These are phyloP conservation scores for Oenanthe javanica DNA, from an alignment of 140 eudicot species.

Conservation along the genomic window DNA sequence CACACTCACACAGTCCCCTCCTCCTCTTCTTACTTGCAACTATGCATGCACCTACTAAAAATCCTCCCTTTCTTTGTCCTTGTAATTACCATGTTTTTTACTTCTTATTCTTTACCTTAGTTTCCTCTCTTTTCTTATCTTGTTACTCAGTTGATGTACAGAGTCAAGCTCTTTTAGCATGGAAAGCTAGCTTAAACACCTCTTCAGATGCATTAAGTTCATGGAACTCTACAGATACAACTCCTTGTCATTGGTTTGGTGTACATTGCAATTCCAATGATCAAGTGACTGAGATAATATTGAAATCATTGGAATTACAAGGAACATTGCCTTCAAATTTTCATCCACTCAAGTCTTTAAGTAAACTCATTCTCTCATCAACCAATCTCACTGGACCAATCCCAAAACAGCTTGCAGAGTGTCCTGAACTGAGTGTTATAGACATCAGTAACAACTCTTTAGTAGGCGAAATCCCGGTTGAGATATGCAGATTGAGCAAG, in stretches of 20 bases:
- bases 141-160: slow-evolving; percentile 11
- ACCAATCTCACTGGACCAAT: slow-evolving; percentile 69
- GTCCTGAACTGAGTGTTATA: slow-evolving; percentile 36
- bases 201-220: no score
- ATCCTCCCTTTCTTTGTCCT: slow-evolving; percentile 25
- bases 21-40: slow-evolving; percentile 26
- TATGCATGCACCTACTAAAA: slow-evolving; percentile 52
- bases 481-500: slow-evolving; percentile 47
- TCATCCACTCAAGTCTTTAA: slow-evolving; percentile 41
- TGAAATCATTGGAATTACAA: slow-evolving; percentile 51
- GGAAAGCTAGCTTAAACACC: no score
- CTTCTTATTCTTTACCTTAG: not conserved
- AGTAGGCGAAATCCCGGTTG: slow-evolving; percentile 58
- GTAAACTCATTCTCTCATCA: slow-evolving; percentile 45
- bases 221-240: slow-evolving; percentile 22
- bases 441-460: slow-evolving; percentile 64
- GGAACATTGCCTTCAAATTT: slow-evolving; percentile 74
- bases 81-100: not conserved
- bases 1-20: slow-evolving; percentile 14
- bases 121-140: slow-evolving; percentile 10
- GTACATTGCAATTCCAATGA: slow-evolving; percentile 49
- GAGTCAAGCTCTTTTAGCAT: no score
- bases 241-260: slow-evolving; percentile 77
- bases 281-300: slow-evolving; percentile 29
- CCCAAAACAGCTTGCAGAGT: slow-evolving; percentile 81